phyloP scores from a whole-genome alignment of 2,329 filamentous ascomycete species.

The Penicillium hesseltinei region DNA sequence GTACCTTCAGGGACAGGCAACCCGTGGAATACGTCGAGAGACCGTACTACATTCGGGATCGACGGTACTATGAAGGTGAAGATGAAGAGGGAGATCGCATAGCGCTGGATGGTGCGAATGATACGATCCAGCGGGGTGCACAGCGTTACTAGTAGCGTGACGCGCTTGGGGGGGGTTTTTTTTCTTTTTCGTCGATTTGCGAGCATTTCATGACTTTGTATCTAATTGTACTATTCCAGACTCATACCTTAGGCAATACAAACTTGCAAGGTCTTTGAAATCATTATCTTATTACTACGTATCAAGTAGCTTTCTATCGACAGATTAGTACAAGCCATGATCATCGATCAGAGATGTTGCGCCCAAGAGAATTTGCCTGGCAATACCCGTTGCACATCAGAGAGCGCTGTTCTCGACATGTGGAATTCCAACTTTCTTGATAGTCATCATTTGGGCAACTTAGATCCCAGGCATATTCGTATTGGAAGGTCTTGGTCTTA shows the following conservation, averaged over 20 bases:
- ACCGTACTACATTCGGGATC: conserved; percentile 41
- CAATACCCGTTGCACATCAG: background rate
- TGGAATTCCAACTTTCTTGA: background rate
- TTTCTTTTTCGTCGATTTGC: background rate
- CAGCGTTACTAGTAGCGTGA: conserved; percentile 29
- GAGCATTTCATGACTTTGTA: conserved; percentile 7
- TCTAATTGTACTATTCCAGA: background rate
- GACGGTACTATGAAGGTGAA: conserved; percentile 39
- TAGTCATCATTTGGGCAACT: background rate
- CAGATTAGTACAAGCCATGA: background rate
- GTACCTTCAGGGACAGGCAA: conserved; percentile 43
- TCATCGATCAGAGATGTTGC: background rate
- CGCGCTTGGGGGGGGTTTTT: background rate
- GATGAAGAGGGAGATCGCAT: conserved; percentile 34
- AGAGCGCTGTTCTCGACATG: background rate
- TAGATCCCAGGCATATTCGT: background rate
- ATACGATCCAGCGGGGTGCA: conserved; percentile 33
- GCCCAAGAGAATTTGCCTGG: background rate
- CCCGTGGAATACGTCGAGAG: conserved; percentile 51
- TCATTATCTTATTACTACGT: background rate
- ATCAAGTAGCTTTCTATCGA: background rate
- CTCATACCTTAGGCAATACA: background rate
- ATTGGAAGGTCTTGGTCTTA: background rate
- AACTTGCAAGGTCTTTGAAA: background rate
- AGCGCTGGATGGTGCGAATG: conserved; percentile 30